These are phyloP conservation scores for Verticillium alfalfae DNA, from an alignment of 2,329 filamentous ascomycete genomes.

Conservation along the genomic window DNA sequence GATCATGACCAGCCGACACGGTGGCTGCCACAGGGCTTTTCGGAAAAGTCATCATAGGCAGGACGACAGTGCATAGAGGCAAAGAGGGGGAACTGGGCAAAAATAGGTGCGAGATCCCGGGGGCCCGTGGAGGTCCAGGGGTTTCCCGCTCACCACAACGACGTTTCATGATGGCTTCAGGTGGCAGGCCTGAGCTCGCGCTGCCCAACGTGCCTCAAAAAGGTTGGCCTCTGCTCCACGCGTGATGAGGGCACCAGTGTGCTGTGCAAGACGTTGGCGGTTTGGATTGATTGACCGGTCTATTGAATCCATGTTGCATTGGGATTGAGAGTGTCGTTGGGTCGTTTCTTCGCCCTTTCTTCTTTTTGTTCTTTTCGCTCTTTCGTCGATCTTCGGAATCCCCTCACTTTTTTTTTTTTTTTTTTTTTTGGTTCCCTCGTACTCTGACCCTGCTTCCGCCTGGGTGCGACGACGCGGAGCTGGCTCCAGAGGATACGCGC, in stretches of 20 bases:
- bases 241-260: no score
- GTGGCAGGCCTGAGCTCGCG: constrained; percentile 5
- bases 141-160: neutral
- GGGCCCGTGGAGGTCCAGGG: neutral
- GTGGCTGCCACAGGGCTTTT: neutral
- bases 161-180: constrained; percentile 14
- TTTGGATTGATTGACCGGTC: neutral
- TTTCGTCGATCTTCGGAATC: no score
- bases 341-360: neutral
- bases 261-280: neutral
- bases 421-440: no score
- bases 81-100: neutral
- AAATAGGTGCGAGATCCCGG: neutral
- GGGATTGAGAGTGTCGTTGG: neutral
- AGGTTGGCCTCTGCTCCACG: neutral
- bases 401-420: neutral
- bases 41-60: no score
- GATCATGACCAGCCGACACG: neutral
- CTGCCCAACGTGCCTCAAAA: neutral
- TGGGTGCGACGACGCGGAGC: neutral
- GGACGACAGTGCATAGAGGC: no score
- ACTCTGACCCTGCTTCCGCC: neutral
- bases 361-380: neutral
- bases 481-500: neutral
- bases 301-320: neutral